Evolutionary conservation across 2,329 filamentous ascomycete genomes (phyloP).

Genomic region (Pseudogymnoascus sp.): DNA sequence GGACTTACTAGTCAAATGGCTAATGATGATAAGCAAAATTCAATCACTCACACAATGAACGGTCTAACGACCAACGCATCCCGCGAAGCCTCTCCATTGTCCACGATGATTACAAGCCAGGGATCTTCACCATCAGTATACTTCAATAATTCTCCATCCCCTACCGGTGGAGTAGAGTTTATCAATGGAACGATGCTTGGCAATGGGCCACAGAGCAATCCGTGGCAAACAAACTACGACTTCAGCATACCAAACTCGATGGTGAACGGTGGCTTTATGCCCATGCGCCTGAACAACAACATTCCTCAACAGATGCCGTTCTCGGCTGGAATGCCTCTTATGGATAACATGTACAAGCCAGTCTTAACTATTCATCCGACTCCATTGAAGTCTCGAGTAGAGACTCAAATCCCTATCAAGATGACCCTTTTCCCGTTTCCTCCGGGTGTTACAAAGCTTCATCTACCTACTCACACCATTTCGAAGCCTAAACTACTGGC

Average conservation of each 20-base stretch:
- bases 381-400: conserved; percentile 79
- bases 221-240: conserved; percentile 31
- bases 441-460: conserved; percentile 66
- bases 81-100: conserved; percentile 47
- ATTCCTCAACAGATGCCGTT: conserved; percentile 20
- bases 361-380: conserved; percentile 55
- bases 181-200: conserved; percentile 27
- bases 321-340: conserved; percentile 21
- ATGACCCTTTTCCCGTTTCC: conserved; percentile 72
- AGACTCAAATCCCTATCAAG: conserved; percentile 89
- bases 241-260: conserved; percentile 14
- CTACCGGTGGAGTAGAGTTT: conserved; percentile 35
- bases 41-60: conserved; percentile 43
- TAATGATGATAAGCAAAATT: conserved; percentile 40
- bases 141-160: conserved; percentile 41
- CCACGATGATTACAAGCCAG: conserved; percentile 43
- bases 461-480: conserved; percentile 82
- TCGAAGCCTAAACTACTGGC: conserved; percentile 87
- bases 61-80: conserved; percentile 39
- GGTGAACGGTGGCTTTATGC: conserved; percentile 17
- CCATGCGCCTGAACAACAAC: conserved; percentile 21
- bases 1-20: conserved; percentile 16
- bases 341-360: conserved; percentile 27
- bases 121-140: conserved; percentile 43
- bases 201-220: conserved; percentile 17